A percentile compares a stretch with the other conserved stretches of the same genome.
Evolutionary conservation across 2,329 filamentous ascomycete genomes (phyloP).

Genomic region (Alternaria rosae): DNA sequence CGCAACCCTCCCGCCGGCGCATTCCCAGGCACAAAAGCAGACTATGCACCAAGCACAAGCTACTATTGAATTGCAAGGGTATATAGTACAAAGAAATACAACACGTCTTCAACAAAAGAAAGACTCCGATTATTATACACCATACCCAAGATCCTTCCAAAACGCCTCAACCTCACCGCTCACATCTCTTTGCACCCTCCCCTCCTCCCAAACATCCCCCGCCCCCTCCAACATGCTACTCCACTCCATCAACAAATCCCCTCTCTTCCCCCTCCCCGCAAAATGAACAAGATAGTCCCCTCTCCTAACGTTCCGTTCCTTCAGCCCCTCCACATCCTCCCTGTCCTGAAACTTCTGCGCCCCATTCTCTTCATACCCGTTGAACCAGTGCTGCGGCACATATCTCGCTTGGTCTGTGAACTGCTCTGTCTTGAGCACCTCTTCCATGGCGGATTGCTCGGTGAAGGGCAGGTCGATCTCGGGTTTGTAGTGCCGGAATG

Average conservation of each 20-base stretch:
- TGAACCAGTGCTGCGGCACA: conserved; percentile 56
- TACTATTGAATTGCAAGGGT: conserved; percentile 38
- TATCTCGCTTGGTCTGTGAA: conserved; percentile 46
- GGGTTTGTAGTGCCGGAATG: conserved; percentile 51
- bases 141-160: conserved; percentile 17
- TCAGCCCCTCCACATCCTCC: conserved; percentile 45
- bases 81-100: background rate
- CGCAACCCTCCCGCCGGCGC: conserved; percentile 40
- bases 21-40: conserved; percentile 46
- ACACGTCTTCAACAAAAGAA: background rate
- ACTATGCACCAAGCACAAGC: conserved; percentile 39
- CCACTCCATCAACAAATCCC: conserved; percentile 50
- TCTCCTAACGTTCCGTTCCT: conserved; percentile 47
- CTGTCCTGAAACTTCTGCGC: conserved; percentile 25
- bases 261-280: conserved; percentile 46
- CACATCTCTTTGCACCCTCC: conserved; percentile 32
- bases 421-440: conserved; percentile 42
- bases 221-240: conserved; percentile 18
- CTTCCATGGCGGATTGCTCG: conserved; percentile 54
- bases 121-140: no score
- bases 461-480: conserved; percentile 46
- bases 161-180: conserved; percentile 34
- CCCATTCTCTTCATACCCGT: conserved; percentile 50
- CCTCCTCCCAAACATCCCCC: conserved; percentile 33
- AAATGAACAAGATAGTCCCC: conserved; percentile 57